These are phyloP conservation scores for Picochlorum costavermella DNA, from an alignment of 139 green algal species.

Conservation along the genomic window DNA sequence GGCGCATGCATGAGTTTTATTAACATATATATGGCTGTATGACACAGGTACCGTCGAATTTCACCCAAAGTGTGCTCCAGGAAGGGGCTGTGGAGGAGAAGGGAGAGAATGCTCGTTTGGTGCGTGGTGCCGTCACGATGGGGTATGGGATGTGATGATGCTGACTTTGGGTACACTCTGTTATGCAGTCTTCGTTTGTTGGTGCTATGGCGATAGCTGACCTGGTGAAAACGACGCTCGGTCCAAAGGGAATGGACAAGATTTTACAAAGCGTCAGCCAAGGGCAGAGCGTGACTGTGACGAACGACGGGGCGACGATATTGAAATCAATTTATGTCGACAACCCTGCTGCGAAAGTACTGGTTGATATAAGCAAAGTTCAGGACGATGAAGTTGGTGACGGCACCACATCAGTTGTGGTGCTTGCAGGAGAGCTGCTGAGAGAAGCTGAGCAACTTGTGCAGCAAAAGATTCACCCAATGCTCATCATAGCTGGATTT, in stretches of 20 bases:
- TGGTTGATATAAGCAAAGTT: slow-evolving; percentile 90
- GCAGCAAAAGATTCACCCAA: slow-evolving; percentile 90
- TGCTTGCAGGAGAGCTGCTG: slow-evolving; percentile 94
- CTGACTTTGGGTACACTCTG: neutral
- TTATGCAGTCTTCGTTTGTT: slow-evolving; percentile 82
- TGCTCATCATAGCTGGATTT: slow-evolving; percentile 96
- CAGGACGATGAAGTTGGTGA: slow-evolving; percentile 98
- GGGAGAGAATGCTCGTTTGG: slow-evolving; percentile 88
- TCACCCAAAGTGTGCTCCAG: slow-evolving; percentile 39
- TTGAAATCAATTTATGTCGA: slow-evolving; percentile 93
- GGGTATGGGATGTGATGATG: neutral
- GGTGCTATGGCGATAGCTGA: slow-evolving; percentile 96
- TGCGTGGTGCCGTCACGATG: slow-evolving; percentile 24
- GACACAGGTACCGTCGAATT: slow-evolving; percentile 30
- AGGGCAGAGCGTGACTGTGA: slow-evolving; percentile 82
- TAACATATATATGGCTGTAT: neutral
- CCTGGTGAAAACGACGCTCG: slow-evolving; percentile 95
- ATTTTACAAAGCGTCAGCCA: slow-evolving; percentile 93
- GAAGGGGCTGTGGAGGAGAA: slow-evolving; percentile 83
- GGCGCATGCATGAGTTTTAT: neutral
- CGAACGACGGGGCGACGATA: slow-evolving; percentile 98
- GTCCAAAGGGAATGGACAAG: slow-evolving; percentile 99
- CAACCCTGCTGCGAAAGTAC: slow-evolving; percentile 95
- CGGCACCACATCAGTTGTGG: slow-evolving; percentile 95
- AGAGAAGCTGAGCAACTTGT: slow-evolving; percentile 92